Evolutionary conservation across 2,329 filamentous ascomycete genomes (phyloP).

Genomic region (Arthrinium phaeospermum): DNA sequence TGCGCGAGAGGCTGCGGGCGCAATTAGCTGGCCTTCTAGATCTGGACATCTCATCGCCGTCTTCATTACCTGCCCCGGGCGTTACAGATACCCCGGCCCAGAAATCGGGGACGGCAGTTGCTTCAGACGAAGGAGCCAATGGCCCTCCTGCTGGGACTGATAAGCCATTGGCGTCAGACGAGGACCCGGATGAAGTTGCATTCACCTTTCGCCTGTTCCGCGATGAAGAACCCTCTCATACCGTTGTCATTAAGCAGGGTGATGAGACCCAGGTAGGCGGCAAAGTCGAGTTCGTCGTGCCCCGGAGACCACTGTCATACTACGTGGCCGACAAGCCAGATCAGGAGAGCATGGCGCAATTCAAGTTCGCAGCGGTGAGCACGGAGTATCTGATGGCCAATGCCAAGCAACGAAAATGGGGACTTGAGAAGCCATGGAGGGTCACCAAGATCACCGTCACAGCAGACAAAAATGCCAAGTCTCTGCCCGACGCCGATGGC

Average conservation of each 20-base stretch:
- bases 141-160: conserved; percentile 20
- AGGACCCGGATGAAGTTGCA: conserved; percentile 43
- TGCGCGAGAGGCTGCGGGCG: conserved; percentile 52
- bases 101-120: conserved; percentile 17
- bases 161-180: conserved; percentile 26
- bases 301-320: conserved; percentile 50
- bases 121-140: conserved; percentile 1
- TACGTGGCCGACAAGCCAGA: conserved; percentile 53
- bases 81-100: neutral
- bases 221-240: conserved; percentile 49
- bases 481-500: neutral
- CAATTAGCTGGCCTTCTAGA: conserved; percentile 55
- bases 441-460: conserved; percentile 52
- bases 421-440: conserved; percentile 65
- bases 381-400: conserved; percentile 56
- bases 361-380: conserved; percentile 54
- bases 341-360: conserved; percentile 44
- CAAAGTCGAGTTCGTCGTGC: conserved; percentile 46
- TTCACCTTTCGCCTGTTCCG: conserved; percentile 67
- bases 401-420: conserved; percentile 56
- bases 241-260: conserved; percentile 55
- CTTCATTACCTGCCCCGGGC: conserved; percentile 8
- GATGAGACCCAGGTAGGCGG: conserved; percentile 43
- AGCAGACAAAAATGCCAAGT: conserved; percentile 31
- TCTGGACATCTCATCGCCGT: conserved; percentile 37